A percentile compares a stretch with the other conserved stretches of the same genome.
phyloP scores from a whole-genome alignment of 2,329 filamentous ascomycete genomes.

The Phyllosticta citriasiana region DNA sequence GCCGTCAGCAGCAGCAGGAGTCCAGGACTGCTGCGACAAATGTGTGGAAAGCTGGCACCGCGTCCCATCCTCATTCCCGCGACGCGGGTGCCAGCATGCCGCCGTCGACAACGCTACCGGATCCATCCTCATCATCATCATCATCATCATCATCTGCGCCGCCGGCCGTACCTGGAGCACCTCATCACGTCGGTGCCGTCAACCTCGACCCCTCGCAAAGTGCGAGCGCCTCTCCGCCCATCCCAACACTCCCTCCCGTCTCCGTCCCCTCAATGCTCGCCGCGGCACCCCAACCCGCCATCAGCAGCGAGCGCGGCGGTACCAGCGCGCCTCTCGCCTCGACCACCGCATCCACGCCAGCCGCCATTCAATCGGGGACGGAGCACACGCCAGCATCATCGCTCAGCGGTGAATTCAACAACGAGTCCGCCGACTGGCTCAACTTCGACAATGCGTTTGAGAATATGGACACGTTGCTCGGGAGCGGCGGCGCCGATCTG shows the following conservation, averaged over 20 bases:
- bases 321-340: not conserved
- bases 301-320: slow-evolving; percentile 26
- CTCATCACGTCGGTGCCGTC: not conserved
- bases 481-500: not conserved
- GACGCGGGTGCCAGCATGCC: too few species aligned
- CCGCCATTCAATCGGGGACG: not conserved
- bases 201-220: not conserved
- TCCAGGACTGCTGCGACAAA: not conserved
- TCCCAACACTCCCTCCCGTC: not conserved
- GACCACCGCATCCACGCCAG: not conserved
- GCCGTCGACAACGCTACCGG: too few species aligned
- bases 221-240: not conserved
- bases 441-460: slow-evolving; percentile 32
- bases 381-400: not conserved
- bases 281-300: slow-evolving; percentile 21
- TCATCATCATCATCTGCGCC: too few species aligned
- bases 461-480: slow-evolving; percentile 29
- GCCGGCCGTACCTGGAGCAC: not conserved
- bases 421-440: slow-evolving; percentile 28
- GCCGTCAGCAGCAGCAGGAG: too few species aligned
- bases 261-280: slow-evolving; percentile 4
- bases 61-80: too few species aligned
- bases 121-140: too few species aligned
- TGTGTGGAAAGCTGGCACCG: not conserved
- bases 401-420: slow-evolving; percentile 15